phyloP scores from a whole-genome alignment of 2,329 filamentous ascomycete species.

The Colletotrichum phormii region DNA sequence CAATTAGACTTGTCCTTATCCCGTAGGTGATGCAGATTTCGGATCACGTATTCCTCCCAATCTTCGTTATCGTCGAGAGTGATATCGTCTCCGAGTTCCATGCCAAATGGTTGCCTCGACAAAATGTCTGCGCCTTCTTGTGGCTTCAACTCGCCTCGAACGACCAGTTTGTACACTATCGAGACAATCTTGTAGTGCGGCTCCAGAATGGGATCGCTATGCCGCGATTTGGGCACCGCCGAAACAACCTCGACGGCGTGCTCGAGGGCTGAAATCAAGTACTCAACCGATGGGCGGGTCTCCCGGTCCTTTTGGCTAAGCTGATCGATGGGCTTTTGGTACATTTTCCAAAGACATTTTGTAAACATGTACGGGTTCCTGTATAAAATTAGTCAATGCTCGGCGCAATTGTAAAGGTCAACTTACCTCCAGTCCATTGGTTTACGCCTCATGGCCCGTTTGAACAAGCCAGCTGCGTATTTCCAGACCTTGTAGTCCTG shows the following conservation, averaged over 20 bases:
- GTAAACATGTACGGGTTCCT: constrained; percentile 70
- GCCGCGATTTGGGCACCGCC: constrained; percentile 64
- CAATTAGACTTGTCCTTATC: constrained; percentile 92
- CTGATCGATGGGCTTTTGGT: constrained; percentile 58
- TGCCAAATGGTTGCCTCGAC: constrained; percentile 66
- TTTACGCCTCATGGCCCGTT: constrained; percentile 64
- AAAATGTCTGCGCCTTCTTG: constrained; percentile 64
- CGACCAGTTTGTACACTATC: constrained; percentile 83
- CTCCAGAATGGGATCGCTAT: constrained; percentile 84
- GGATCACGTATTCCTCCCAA: constrained; percentile 67
- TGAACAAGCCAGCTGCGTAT: constrained; percentile 67
- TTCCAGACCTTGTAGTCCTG: constrained; percentile 71
- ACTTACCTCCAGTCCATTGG: constrained; percentile 69
- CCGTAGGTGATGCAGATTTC: constrained; percentile 61
- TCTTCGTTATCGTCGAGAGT: constrained; percentile 70
- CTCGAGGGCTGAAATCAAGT: constrained; percentile 62
- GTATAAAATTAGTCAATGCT: constrained; percentile 40
- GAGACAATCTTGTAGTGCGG: constrained; percentile 93
- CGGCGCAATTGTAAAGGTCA: neutral
- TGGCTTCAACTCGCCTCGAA: constrained; percentile 59
- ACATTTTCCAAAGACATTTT: constrained; percentile 75
- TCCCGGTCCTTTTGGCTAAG: constrained; percentile 57
- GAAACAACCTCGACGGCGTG: constrained; percentile 62
- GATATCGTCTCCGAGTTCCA: constrained; percentile 60
- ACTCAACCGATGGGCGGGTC: constrained; percentile 51